Evolutionary conservation across 495 filamentous ascomycete genomes (phyloP).

Genomic region (Thozetella sp.): DNA sequence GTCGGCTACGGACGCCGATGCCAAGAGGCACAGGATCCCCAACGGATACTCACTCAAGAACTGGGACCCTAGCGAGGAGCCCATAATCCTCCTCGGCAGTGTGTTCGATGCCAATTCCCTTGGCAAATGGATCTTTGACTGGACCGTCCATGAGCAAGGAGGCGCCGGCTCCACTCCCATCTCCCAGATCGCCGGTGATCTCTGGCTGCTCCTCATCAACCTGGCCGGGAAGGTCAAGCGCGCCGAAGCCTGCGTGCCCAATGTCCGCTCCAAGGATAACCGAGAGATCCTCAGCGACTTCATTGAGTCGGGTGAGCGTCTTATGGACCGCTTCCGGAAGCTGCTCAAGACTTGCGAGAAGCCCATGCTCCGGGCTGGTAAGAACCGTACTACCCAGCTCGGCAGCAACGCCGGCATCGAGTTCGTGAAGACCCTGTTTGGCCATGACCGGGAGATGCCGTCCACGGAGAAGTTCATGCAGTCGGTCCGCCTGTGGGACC

Average conservation of each 20-base stretch:
- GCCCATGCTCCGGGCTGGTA: slow-evolving; percentile 72
- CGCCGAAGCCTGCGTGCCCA: slow-evolving; percentile 77
- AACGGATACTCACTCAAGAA: slow-evolving; percentile 95
- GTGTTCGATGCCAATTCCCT: slow-evolving; percentile 98
- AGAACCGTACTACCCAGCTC: slow-evolving; percentile 69
- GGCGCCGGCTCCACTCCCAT: slow-evolving; percentile 73
- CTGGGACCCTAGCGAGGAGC: slow-evolving; percentile 92
- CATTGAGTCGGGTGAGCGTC: slow-evolving; percentile 84
- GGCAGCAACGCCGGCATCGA: slow-evolving; percentile 93
- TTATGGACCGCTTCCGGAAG: slow-evolving; percentile 84
- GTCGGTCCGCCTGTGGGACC: slow-evolving; percentile 87
- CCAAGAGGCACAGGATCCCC: slow-evolving; percentile 79
- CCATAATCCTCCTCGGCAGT: slow-evolving; percentile 90
- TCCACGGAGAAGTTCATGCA: slow-evolving; percentile 96
- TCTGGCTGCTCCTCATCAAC: slow-evolving; percentile 95
- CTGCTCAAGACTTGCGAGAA: slow-evolving; percentile 89
- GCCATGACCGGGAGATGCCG: slow-evolving; percentile 87
- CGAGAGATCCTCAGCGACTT: slow-evolving; percentile 88
- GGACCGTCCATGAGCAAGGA: slow-evolving; percentile 93
- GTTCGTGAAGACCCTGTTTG: slow-evolving; percentile 97
- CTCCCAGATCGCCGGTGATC: slow-evolving; percentile 88
- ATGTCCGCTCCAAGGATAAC: slow-evolving; percentile 71
- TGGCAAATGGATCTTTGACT: slow-evolving; percentile 99
- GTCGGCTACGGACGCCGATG: slow-evolving; percentile 85
- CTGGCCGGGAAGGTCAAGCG: slow-evolving; percentile 95